Base-by-base conservation (phyloP, 352 stramenopile species). In the Phytophthora quininea region DNA sequence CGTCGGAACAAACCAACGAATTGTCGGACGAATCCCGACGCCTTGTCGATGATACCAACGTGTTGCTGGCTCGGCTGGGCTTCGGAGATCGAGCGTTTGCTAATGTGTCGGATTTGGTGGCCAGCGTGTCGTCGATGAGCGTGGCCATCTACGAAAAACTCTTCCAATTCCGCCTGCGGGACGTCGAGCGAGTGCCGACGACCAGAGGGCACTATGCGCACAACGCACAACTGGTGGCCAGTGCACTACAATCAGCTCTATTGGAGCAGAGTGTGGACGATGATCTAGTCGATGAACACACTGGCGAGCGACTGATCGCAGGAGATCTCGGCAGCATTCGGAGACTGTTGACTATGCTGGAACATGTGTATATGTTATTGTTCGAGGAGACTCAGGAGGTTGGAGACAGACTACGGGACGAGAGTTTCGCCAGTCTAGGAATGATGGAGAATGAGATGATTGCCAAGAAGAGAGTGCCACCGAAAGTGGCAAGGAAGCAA, bases 131-230 rank as follows among this genome's bases (percentile, higher is more conserved):
- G 48, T 96, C 85, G 52, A 97, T 97, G 90, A 93, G 94, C 64
- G 90, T 97, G 58, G 90, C 91, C 32, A 78, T 97, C 1, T 97
- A 96, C 69, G 91, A 97, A 72, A 91, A 90, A 65, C 77, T 97
- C 50, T 97, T 97, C 64, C 84, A 95, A 62, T 86, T 97, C 53
- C 79, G 88, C 4, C 71, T 96, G 30, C 82, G 88, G 4, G 71
- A 74, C 45, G 75, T 96, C 42, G 74, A 92, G 40, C 86, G 88
- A 29, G 80, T 89, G 51, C 89, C 89, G 4, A 24, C 46, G 61
- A 3, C 79, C 72, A 5, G 49, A 76, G 9, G 79, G 7, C 82
- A 97, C 64, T 97, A 97, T 64, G 89, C 90, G 33, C 73, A 85
- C 55, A 97, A 97, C 64, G 91, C 89, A 8, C 87, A 97, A 67